Evolutionary conservation across 352 stramenopile species (phyloP).

Genomic region (Phytophthora parvispora): DNA sequence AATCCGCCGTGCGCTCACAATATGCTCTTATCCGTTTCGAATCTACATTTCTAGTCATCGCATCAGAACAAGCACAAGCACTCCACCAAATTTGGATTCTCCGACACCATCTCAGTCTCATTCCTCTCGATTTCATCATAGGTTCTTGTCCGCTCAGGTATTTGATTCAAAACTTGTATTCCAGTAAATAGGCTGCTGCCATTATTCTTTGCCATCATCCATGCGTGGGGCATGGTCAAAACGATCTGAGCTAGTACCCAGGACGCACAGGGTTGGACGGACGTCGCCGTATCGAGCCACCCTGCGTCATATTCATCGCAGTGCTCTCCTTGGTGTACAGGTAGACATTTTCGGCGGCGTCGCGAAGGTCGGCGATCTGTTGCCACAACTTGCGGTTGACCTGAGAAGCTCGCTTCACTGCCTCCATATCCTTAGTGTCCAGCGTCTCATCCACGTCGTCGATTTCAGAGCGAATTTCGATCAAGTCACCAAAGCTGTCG

Average conservation of each 20-base stretch:
- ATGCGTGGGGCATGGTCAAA: not conserved
- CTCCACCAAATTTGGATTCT: conserved; percentile 20
- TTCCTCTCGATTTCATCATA: not conserved
- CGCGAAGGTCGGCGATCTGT: conserved; percentile 58
- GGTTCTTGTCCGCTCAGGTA: not conserved
- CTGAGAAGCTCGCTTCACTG: conserved; percentile 38
- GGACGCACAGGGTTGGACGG: conserved; percentile 2
- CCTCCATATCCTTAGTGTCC: conserved; percentile 52
- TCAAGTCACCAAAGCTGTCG: conserved; percentile 42
- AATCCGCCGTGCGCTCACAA: conserved; percentile 3
- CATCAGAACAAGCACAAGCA: conserved; percentile 5
- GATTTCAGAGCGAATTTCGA: conserved; percentile 19
- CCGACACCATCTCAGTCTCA: conserved; percentile 19
- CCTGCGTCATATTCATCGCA: conserved; percentile 42
- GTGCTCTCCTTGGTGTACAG: conserved; percentile 59
- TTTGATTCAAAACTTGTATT: conserved; percentile 33
- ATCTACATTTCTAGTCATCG: conserved; percentile 7
- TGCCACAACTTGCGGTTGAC: conserved; percentile 50
- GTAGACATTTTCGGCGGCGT: conserved; percentile 57
- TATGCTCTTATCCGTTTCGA: conserved; percentile 28
- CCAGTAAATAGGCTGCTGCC: conserved; percentile 36
- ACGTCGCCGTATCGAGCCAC: conserved; percentile 16
- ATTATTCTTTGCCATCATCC: conserved; percentile 10
- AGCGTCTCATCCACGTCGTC: conserved; percentile 50
- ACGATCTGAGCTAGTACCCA: conserved; percentile 9